phyloP scores from a whole-genome alignment of 2,329 filamentous ascomycete species.

The Immersiporthe knoxdaviesiana region DNA sequence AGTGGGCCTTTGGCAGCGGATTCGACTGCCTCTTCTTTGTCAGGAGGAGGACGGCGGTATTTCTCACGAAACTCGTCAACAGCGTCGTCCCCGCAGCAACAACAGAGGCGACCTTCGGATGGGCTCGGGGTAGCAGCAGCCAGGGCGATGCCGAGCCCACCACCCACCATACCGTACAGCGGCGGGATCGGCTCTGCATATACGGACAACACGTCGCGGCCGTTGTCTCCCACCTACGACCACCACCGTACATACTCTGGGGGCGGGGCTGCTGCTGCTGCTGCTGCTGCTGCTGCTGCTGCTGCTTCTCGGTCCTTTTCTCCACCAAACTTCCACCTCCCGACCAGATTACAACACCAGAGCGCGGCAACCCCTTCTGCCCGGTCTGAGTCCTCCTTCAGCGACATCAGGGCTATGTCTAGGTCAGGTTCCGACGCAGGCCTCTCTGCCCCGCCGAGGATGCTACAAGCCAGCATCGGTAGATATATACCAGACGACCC shows the following conservation, averaged over 20 bases:
- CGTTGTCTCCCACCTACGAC: background rate
- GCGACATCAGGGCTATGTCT: constrained; percentile 12
- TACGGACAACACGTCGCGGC: background rate
- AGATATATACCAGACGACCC: background rate
- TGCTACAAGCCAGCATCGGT: constrained; percentile 8
- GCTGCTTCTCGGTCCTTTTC: constrained; percentile 12
- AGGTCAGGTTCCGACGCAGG: constrained; percentile 2
- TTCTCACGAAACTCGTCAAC: background rate
- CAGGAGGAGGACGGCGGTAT: constrained; percentile 1
- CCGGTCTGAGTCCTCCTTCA: constrained; percentile 5
- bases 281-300: no score
- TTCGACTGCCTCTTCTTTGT: background rate
- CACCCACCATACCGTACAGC: background rate
- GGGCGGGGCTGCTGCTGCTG: background rate
- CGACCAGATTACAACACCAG: constrained; percentile 19
- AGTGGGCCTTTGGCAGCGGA: background rate
- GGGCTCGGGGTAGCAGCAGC: background rate
- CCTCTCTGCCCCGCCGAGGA: constrained; percentile 15
- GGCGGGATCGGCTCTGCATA: constrained; percentile 5
- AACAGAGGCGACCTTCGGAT: background rate
- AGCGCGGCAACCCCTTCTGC: constrained; percentile 10
- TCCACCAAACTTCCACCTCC: constrained; percentile 25
- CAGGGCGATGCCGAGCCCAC: background rate
- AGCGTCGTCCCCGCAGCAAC: constrained; percentile 16
- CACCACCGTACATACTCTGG: constrained; percentile 15